phyloP scores from a whole-genome alignment of 2,329 filamentous ascomycete genomes.

The Calonectria hawksworthii region DNA sequence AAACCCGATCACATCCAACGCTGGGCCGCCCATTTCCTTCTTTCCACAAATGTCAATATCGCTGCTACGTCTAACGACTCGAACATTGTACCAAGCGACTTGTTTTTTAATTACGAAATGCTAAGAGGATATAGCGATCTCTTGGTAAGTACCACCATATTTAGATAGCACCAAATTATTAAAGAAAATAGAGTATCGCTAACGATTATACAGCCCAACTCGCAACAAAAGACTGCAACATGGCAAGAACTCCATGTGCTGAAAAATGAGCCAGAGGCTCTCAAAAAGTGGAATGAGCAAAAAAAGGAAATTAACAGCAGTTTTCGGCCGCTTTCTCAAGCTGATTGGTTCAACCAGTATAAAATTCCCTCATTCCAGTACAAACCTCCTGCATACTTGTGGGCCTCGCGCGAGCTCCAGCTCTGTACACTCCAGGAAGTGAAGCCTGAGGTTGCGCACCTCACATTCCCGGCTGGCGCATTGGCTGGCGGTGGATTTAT shows the following conservation, averaged over 20 bases:
- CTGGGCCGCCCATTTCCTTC: not conserved
- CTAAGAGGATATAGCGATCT: not conserved
- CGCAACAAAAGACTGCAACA: not conserved
- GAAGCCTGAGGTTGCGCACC: not conserved
- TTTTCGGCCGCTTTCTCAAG: not conserved
- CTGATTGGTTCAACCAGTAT: not conserved
- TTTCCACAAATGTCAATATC: not conserved
- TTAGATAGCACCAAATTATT: too few species aligned
- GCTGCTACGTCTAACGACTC: not conserved
- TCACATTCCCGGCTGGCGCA: not conserved
- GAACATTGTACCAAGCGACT: not conserved
- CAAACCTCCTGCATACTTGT: not conserved
- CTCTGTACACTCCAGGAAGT: not conserved
- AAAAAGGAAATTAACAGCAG: too few species aligned
- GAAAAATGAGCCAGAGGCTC: not conserved
- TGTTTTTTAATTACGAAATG: conserved; percentile 9
- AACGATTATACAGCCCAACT: not conserved
- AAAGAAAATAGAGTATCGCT: not conserved
- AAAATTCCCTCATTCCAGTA: not conserved
- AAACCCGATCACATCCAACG: not conserved
- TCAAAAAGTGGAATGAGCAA: not conserved
- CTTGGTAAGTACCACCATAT: not conserved
- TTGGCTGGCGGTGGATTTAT: not conserved
- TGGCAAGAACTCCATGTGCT: not conserved
- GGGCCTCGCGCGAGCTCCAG: not conserved